Base-by-base conservation (phyloP, 2,329 filamentous ascomycete species). In the Phialophora tarda region DNA sequence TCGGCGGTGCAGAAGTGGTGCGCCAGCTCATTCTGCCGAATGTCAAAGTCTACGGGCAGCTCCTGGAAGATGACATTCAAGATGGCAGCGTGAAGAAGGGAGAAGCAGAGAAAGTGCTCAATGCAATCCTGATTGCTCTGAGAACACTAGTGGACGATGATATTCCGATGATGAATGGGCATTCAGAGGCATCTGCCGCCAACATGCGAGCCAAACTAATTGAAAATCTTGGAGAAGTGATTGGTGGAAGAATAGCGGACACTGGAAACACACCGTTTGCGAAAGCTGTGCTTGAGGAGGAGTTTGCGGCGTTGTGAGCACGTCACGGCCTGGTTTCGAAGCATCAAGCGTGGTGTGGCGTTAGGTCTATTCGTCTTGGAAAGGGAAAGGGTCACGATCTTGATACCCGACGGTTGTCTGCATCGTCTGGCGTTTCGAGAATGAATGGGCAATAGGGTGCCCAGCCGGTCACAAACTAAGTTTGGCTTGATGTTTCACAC, bases 1-100 rank as follows among this genome's bases (percentile, higher is more conserved):
- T 96, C 26, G 92, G 93, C 28, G 93, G 89, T 10, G 74, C 83
- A 0, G 87, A 89, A 66, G 86, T 87, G 24, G 82, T 90, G n/a
- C 81, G 85, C 23, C 83, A 85, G 54, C 79, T 91, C 4, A 83
- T 92, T 50, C 72, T 91, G 23, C 89, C 89, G 0, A 91, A 90
- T 69, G 79, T 91, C 26, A 85, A 83, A 64, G 82, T 85, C 0
- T 91, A 89, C 73, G 86, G 89, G 59, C 82, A 82, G 21, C 80
- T 90, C 11, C 78, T 91, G 5, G 81, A 82, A 51, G 85, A 88
- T 65, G 84, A 82, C 1, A 73, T 85, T 55, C 81, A 81, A 21
- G 77, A 76, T 23, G 80, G 81, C 17, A 77, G 78, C n/a, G 76
- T 80, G 24, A 85, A 83, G 70, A 84, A 82, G 64, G 80, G 82